phyloP scores from a whole-genome alignment of 1,139 yeast genomes.

The Saccharomyces hybrid region DNA sequence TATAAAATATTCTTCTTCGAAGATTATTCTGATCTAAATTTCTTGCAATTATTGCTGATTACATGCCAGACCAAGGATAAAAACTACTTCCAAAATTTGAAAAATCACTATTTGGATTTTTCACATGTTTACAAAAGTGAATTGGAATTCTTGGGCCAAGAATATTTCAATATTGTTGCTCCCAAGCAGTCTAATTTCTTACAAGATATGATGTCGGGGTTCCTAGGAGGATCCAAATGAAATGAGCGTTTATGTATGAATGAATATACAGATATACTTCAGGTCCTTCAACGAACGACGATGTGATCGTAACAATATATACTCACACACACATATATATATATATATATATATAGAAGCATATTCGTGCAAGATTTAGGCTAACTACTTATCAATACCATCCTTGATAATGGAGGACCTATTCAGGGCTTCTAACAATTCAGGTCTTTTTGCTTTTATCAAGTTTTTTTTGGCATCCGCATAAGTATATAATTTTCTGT shows the following conservation, averaged over 20 bases:
- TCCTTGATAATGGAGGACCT: slow-evolving; percentile 28
- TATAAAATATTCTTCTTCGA: slow-evolving; percentile 29
- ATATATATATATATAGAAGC: not conserved
- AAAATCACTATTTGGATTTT: slow-evolving; percentile 41
- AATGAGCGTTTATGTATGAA: not conserved
- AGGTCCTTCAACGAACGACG: not conserved
- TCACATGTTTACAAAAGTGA: slow-evolving; percentile 36
- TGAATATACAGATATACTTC: not conserved
- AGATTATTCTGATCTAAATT: slow-evolving; percentile 45
- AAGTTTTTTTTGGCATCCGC: slow-evolving; percentile 66
- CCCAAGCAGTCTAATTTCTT: slow-evolving; percentile 59
- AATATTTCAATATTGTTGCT: slow-evolving; percentile 51
- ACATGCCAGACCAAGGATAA: slow-evolving; percentile 50
- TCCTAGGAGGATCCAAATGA: slow-evolving; percentile 39
- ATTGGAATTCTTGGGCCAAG: slow-evolving; percentile 46
- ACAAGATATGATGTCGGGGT: slow-evolving; percentile 80
- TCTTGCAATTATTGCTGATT: slow-evolving; percentile 59
- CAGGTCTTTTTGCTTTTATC: slow-evolving; percentile 53
- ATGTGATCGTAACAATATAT: not conserved
- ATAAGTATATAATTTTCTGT: slow-evolving; percentile 69
- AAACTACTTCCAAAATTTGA: slow-evolving; percentile 46
- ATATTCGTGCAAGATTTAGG: not conserved
- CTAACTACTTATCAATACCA: not conserved
- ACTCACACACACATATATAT: no score
- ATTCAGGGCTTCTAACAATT: slow-evolving; percentile 58